These are phyloP conservation scores for Diaporthe sp. DNA, from an alignment of 2,329 filamentous ascomycete genomes.

Conservation along the genomic window DNA sequence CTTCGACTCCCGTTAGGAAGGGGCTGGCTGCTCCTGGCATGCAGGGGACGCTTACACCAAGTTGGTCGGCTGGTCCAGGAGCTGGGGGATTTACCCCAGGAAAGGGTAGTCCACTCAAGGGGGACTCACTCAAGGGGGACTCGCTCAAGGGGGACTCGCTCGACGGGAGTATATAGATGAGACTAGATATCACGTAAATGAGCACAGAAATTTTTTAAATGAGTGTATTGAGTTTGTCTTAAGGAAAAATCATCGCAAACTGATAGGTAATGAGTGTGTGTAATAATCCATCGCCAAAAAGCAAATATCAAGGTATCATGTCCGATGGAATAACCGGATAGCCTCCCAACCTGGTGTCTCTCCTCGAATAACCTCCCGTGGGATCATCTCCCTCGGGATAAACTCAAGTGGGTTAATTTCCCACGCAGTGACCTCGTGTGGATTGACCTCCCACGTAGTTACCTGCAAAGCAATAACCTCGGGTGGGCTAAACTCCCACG, in stretches of 20 bases:
- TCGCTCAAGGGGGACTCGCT: too few relatives aligned
- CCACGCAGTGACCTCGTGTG: not conserved
- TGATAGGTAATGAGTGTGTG: not conserved
- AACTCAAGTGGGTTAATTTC: not conserved
- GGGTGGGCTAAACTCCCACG: not conserved
- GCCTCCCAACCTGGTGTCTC: not conserved
- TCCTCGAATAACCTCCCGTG: not conserved
- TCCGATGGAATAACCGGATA: not conserved
- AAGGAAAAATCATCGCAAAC: not conserved
- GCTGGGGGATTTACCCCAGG: slow-evolving; percentile 29
- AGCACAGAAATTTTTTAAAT: not conserved
- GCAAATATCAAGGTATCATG: not conserved
- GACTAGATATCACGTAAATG: slow-evolving; percentile 20
- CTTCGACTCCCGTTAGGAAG: slow-evolving; percentile 33
- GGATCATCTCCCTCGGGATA: not conserved
- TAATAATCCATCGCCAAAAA: slow-evolving; percentile 2
- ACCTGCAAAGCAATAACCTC: not conserved
- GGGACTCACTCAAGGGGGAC: too few relatives aligned
- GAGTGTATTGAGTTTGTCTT: slow-evolving; percentile 2
- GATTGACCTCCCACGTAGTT: too few relatives aligned
- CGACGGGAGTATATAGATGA: not conserved
- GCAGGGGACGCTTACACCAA: slow-evolving; percentile 20
- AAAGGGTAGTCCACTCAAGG: slow-evolving; percentile 18
- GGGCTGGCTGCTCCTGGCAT: slow-evolving; percentile 3
- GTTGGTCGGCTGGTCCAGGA: slow-evolving; percentile 24